Conservation (phyloP, 2,329 filamentous ascomycete species). For the Conoideocrella luteorostrata region DNA sequence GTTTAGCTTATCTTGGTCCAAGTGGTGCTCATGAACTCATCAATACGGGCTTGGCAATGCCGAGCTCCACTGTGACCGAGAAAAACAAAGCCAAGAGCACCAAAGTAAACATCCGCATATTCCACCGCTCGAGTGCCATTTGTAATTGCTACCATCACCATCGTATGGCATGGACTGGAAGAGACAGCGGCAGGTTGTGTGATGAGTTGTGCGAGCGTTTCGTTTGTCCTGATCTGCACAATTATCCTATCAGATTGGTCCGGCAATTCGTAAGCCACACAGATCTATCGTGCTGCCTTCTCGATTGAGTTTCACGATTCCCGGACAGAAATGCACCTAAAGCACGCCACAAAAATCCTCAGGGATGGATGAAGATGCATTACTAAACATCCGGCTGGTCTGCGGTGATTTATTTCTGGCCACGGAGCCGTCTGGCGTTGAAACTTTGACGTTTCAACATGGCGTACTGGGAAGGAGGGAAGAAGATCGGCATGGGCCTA, state of each 20-base stretch:
- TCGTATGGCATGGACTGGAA: neutral
- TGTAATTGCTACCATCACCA: neutral
- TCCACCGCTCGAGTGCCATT: neutral
- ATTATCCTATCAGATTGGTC: neutral
- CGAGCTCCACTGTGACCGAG: neutral
- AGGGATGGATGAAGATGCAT: neutral
- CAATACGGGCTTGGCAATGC: too few species aligned
- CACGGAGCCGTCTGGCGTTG: neutral
- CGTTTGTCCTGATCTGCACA: neutral
- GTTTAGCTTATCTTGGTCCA: too few species aligned
- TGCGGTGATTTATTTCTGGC: neutral
- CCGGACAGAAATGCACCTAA: neutral
- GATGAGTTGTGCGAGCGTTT: too few species aligned
- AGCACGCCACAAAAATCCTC: neutral
- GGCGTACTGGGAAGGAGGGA: neutral
- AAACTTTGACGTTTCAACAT: neutral
- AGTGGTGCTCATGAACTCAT: too few species aligned
- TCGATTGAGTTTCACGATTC: neutral
- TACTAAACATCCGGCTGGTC: neutral
- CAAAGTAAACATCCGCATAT: too few species aligned
- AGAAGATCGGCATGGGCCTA: neutral
- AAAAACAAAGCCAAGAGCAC: too few species aligned
- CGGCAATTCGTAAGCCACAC: conserved; percentile 2
- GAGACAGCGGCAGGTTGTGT: too few species aligned
- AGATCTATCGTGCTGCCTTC: too few species aligned